Evolutionary conservation across 768 basidiomycete genomes (phyloP), one percentile per base, ranked within the genome.

Genomic region (Imleria badia): DNA sequence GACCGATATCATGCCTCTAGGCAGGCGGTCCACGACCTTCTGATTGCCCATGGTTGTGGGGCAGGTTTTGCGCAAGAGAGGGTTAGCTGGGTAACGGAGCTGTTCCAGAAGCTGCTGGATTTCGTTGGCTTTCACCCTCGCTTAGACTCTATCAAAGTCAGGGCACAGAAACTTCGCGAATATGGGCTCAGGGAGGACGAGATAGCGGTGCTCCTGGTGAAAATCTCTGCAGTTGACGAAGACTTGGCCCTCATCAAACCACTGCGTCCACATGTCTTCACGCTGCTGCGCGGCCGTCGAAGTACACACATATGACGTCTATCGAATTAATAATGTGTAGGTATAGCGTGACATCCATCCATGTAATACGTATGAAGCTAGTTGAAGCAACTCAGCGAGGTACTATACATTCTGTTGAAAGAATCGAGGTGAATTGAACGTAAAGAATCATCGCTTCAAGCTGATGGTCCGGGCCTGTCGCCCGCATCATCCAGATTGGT

Each of bases 171-270:
- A 22, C 67, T 67, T 52, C 67, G 59, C 29, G 62, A 69, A 30
- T 69, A 66, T 38, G 66, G 67, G 12, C 60, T 67, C 5, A 49
- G 35, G 17, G 67, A 66, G 14, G 58, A 61, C 6, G 66, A 67
- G 43, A 56, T 69, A 43, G 3, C n/a, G 0, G 45, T 10, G 9
- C 55, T 67, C 14, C 33, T 67, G n/a, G n/a, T 19, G 26, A 66
- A 60, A 40, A 66, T 67, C 8, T 45, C 45, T n/a, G 52, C 56
- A 22, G 55, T 62, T 17, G 66, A 69, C 34, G 58, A 61, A 22
- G 66, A 67, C 33, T 34, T 64, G 39, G 50, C 39, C 1, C 3
- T 22, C 23, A 45, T 66, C 40, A 63, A 10, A 40, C 46, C 49
- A 23, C 9, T 13, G 19, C 60, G 46, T 26, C 30, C 38, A 26